Evolutionary conservation across 2,329 filamentous ascomycete genomes (phyloP).

Genomic region (Pseudogymnoascus verrucosus): DNA sequence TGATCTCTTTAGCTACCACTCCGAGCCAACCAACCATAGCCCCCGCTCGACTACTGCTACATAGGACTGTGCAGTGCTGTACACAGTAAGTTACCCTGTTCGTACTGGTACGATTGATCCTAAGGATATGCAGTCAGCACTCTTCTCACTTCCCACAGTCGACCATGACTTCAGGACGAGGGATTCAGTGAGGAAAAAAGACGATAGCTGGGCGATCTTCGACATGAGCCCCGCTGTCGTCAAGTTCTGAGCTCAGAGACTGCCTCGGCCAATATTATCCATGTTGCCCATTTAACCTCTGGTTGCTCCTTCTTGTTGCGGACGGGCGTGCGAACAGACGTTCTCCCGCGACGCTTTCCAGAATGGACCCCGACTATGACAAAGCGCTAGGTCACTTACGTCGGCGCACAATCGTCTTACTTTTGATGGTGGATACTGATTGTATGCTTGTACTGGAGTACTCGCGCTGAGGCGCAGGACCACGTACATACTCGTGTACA

Average conservation of each 20-base stretch:
- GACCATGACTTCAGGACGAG: neutral
- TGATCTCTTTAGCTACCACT: neutral
- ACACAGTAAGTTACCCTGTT: neutral
- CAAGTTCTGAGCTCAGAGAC: neutral
- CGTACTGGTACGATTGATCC: conserved; percentile 4
- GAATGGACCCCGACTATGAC: neutral
- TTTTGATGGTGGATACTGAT: neutral
- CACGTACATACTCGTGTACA: neutral
- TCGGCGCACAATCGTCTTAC: neutral
- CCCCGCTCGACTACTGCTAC: neutral
- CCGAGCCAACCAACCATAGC: conserved; percentile 1
- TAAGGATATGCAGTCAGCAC: neutral
- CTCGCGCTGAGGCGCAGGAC: neutral
- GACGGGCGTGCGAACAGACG: neutral
- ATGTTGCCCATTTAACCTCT: neutral
- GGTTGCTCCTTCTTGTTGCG: neutral
- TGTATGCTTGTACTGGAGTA: neutral
- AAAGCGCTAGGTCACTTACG: neutral
- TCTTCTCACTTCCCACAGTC: conserved; percentile 2
- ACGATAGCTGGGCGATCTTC: neutral
- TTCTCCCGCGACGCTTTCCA: neutral
- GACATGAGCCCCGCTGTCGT: neutral
- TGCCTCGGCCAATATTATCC: neutral
- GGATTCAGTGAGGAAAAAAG: neutral
- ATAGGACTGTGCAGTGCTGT: neutral